phyloP scores from a whole-genome alignment of 2,329 filamentous ascomycete genomes.

The Trichoderma atroviride region DNA sequence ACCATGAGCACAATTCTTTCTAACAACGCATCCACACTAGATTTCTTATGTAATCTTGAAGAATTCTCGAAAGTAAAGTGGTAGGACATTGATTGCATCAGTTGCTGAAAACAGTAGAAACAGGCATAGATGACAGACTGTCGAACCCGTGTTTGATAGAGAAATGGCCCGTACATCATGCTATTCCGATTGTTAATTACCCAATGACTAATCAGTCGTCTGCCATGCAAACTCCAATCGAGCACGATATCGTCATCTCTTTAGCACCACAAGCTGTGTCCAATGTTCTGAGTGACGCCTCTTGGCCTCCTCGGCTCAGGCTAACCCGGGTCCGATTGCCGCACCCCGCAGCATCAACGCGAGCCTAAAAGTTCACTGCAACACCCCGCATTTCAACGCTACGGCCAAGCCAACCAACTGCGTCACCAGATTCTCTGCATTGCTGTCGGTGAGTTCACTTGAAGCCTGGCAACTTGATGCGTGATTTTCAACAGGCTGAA shows the following conservation, averaged over 20 bases:
- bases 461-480: background rate
- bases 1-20: background rate
- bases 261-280: background rate
- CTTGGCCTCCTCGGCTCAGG: background rate
- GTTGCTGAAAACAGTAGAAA: too few species aligned
- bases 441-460: background rate
- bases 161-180: too few species aligned
- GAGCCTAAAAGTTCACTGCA: background rate
- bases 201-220: background rate
- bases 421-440: background rate
- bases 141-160: too few species aligned
- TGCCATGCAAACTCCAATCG: background rate
- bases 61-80: too few species aligned
- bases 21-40: background rate
- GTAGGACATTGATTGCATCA: too few species aligned
- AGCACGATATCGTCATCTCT: background rate
- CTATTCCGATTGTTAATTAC: too few species aligned
- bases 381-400: slow-evolving; percentile 16
- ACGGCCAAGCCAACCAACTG: background rate
- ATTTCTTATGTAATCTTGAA: too few species aligned
- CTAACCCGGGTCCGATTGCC: background rate
- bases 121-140: too few species aligned
- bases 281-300: background rate
- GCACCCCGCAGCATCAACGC: background rate
- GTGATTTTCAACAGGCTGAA: background rate